Percentiles rank a stretch among this genome's conserved stretches.
Evolutionary conservation across 495 filamentous ascomycete species (phyloP).

Genomic region (Aspergillus haitiensis): DNA sequence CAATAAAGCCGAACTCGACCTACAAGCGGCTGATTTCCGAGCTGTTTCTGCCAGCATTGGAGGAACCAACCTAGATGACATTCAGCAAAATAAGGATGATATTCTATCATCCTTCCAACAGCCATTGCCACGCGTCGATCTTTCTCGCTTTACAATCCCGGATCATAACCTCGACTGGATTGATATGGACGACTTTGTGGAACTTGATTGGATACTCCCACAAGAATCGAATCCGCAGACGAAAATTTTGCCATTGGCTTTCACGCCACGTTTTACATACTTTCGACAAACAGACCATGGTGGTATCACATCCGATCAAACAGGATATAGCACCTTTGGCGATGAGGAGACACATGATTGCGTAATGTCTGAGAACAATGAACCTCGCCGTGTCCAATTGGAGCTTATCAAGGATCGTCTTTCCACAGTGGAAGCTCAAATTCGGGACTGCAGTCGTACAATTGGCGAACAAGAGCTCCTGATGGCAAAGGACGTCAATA

Average conservation of each 20-base stretch:
- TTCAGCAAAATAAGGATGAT: constrained; percentile 61
- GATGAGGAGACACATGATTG: constrained; percentile 90
- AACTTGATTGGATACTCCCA: constrained; percentile 93
- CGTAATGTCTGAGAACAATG: constrained; percentile 90
- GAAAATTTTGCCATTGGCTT: constrained; percentile 88
- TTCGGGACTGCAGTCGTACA: constrained; percentile 64
- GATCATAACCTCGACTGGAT: constrained; percentile 95
- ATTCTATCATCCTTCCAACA: constrained; percentile 58
- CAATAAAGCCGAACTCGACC: constrained; percentile 87
- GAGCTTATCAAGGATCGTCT: constrained; percentile 80
- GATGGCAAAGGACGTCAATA: constrained; percentile 54
- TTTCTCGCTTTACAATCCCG: constrained; percentile 89
- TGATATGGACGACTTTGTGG: constrained; percentile 99
- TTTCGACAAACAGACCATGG: constrained; percentile 95
- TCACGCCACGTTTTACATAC: constrained; percentile 91
- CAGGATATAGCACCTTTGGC: constrained; percentile 81
- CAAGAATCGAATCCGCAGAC: constrained; percentile 89
- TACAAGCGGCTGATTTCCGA: constrained; percentile 88
- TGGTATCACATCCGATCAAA: constrained; percentile 65
- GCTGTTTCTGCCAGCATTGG: constrained; percentile 89
- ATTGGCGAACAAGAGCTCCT: constrained; percentile 66
- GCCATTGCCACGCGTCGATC: constrained; percentile 57
- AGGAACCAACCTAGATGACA: constrained; percentile 70
- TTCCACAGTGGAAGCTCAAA: constrained; percentile 73
- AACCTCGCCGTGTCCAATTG: constrained; percentile 86